Evolutionary conservation across 202 grass and related monocot genomes (phyloP), one percentile per base, ranked within the genome.

Genomic region (Zizania palustris): DNA sequence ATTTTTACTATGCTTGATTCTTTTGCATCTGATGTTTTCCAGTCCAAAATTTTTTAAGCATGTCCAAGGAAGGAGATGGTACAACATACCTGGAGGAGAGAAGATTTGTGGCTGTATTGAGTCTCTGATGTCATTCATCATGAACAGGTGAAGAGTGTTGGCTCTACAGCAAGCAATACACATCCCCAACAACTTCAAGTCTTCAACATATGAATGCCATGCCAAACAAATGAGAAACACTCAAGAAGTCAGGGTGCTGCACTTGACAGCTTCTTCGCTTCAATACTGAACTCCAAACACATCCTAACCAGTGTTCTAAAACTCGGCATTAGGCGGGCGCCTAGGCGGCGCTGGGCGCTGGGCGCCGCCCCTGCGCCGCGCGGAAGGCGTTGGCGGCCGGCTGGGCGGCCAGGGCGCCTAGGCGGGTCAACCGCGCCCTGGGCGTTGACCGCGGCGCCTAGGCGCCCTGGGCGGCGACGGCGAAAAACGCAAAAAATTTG

Each of bases 221-320:
- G 36, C 45, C 36, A 63, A 69, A 83, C 14, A 55, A 70, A 70
- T 77, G 72, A 69, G 44, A n/a, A 71, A 71, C 39, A 41, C 13
- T 37, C 7, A 9, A 42, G 34, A 41, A 64, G 18, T 34, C 8
- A 3, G 34, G 9, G 57, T 38, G 64, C 36, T 43, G 35, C 58
- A 76, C 81, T 35, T 55, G 70, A 57, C 9, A 42, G 6, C 14
- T 55, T 65, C 18, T 64, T 50, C 10, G 1, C 15, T 70, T 40
- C 10, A 35, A 28, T 68, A 50, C 33, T 41, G 1, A 83, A 51
- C 45, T 11, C 5, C 51, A 1, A 83, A 62, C 45, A 14, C 28
- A 6, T 33, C 14, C n/a, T 28, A 2, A n/a, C n/a, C n/a, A n/a
- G n/a, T n/a, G n/a, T n/a, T n/a, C n/a, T n/a, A n/a, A n/a, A n/a